Evolutionary conservation across 164 flowering plant species (phyloP), one percentile per base, ranked within the genome.

Genomic region (Aristolochia californica): DNA sequence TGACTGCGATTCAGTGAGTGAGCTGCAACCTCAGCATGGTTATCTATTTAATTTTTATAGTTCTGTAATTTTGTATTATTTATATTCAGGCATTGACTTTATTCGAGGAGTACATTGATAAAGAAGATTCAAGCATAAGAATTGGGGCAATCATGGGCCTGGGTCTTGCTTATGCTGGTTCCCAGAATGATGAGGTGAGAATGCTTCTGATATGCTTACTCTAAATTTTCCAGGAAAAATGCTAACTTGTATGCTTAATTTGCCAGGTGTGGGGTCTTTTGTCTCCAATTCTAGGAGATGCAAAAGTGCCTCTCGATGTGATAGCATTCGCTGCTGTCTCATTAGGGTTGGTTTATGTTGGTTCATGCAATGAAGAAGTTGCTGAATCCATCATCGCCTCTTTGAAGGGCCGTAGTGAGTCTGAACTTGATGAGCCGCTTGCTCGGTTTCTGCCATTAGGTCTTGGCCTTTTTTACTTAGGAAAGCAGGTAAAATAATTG

Each of bases 101-200:
- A 61, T 75, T 87, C 8, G 70, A 75, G 38, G 99, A 90, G 0
- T 84, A 79, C 55, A 55, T 91, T 5, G 76, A 66, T 57, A 88
- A 71, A 75, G 99, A 94, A 62, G 99, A 94, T 71, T 15, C 99
- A 63, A 75, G 81, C 24, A 58, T 81, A 17, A 78, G 96, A 55
- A 94, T 94, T 59, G 99, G 97, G 59, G 96, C 99, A 55, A 85
- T 94, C 47, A 83, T 90, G 95, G 97, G 97, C 27, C 74, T 90
- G 22, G 99, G 91, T 43, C 71, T 94, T 70, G 79, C 99, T 43
- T 88, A 94, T 80, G 97, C 99, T 24, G 97, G 95, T 69, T 15
- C 96, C 56, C 95, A 85, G 66, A 81, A 86, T 71, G 96, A 83
- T 55, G 75, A 68, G 89, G 99, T 91, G 51, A 54, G 25, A 15